phyloP scores from a whole-genome alignment of 2,329 filamentous ascomycete genomes.

The Ophiostoma tasmaniense region DNA sequence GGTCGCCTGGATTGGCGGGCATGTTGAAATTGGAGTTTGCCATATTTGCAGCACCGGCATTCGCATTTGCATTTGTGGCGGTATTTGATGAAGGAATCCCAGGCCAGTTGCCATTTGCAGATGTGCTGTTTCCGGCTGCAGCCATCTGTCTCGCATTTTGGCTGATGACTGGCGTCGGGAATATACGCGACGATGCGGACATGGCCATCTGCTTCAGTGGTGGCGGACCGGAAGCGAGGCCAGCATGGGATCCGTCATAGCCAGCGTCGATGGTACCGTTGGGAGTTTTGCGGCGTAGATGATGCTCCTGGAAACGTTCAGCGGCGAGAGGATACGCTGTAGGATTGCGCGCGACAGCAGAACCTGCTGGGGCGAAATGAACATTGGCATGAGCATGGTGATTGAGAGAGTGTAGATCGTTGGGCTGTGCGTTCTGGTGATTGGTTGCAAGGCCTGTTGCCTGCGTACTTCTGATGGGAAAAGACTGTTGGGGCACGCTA shows the following conservation, averaged over 20 bases:
- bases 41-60: not conserved
- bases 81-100: not conserved
- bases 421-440: constrained; percentile 22
- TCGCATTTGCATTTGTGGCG: not conserved
- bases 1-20: not conserved
- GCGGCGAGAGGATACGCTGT: constrained; percentile 14
- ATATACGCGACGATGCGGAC: constrained; percentile 41
- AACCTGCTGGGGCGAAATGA: constrained; percentile 7
- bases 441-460: constrained; percentile 21
- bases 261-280: constrained; percentile 87
- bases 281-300: constrained; percentile 83
- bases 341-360: constrained; percentile 19
- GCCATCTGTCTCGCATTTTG: constrained; percentile 15
- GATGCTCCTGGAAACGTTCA: constrained; percentile 53
- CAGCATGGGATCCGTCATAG: constrained; percentile 75
- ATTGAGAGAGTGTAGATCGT: constrained; percentile 15
- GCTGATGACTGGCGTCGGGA: constrained; percentile 24
- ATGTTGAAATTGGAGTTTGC: not conserved
- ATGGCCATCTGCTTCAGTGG: constrained; percentile 77
- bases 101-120: not conserved
- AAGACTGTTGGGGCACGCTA: constrained; percentile 17
- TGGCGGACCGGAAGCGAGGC: constrained; percentile 64
- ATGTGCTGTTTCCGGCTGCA: constrained; percentile 15
- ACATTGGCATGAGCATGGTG: constrained; percentile 19
- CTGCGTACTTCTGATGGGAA: constrained; percentile 32